Evolutionary conservation across 495 filamentous ascomycete species (phyloP).

Genomic region (Evernia prunastri): DNA sequence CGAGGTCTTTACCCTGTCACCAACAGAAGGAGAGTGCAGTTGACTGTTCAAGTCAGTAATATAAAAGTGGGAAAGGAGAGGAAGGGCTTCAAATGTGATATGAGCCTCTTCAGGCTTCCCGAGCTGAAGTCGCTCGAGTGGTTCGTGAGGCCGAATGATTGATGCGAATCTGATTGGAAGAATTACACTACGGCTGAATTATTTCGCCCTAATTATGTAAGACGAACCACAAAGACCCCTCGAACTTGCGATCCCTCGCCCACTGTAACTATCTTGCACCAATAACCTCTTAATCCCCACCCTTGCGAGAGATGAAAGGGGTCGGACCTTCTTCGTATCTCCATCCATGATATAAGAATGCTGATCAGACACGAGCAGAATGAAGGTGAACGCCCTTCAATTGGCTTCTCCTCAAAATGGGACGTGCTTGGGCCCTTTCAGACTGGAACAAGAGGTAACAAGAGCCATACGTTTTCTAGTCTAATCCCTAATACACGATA

Average conservation of each 20-base stretch:
- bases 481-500: conserved; percentile 23
- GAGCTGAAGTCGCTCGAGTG: too few relatives aligned
- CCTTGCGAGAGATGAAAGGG: background rate
- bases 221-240: too few relatives aligned
- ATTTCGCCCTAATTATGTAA: too few relatives aligned
- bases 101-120: too few relatives aligned
- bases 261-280: too few relatives aligned
- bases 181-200: background rate
- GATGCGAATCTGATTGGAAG: background rate
- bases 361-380: background rate
- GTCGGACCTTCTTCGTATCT: background rate
- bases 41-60: background rate
- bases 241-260: too few relatives aligned
- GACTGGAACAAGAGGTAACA: conserved; percentile 51
- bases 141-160: too few relatives aligned
- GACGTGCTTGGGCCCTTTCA: conserved; percentile 55
- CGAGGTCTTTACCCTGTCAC: background rate
- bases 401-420: conserved; percentile 34
- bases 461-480: background rate
- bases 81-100: background rate
- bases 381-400: background rate
- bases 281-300: background rate
- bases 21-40: background rate
- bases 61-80: background rate
- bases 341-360: conserved; percentile 4